Conservation (phyloP, 2,329 filamentous ascomycete genomes). For the Samsoniella hepiali region DNA sequence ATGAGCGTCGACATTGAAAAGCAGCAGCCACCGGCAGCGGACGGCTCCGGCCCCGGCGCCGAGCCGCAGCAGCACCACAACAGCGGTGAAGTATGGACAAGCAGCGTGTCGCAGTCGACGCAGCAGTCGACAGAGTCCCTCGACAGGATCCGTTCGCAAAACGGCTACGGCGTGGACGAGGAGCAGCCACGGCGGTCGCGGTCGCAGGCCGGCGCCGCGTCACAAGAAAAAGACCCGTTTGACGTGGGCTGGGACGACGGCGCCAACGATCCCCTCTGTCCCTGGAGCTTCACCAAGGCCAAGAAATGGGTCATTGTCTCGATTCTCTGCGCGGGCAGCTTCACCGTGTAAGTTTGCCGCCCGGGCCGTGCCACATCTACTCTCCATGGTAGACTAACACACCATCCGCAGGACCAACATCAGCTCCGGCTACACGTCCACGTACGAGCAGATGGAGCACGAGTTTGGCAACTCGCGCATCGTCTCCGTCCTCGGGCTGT, state of each 20-base stretch:
- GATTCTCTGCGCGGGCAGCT: conserved; percentile 69
- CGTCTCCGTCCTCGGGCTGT: conserved; percentile 76
- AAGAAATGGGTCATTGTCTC: conserved; percentile 77
- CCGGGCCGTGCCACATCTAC: neutral
- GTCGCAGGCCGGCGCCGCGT: neutral
- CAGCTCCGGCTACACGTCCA: conserved; percentile 84
- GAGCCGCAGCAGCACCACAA: neutral
- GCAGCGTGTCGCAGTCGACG: conserved; percentile 8
- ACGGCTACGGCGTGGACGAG: conserved; percentile 43
- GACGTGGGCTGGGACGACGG: conserved; percentile 72
- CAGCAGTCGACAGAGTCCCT: conserved; percentile 24
- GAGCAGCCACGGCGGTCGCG: conserved; percentile 20
- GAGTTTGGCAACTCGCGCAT: conserved; percentile 71
- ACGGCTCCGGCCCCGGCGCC: neutral
- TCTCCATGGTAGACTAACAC: conserved; percentile 18
- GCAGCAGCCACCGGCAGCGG: conserved; percentile 6
- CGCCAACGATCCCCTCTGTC: conserved; percentile 69
- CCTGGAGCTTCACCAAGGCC: conserved; percentile 61
- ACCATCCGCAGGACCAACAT: conserved; percentile 64
- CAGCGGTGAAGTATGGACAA: neutral
- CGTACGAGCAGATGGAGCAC: conserved; percentile 70
- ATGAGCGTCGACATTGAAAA: conserved; percentile 15
- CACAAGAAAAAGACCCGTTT: conserved; percentile 46
- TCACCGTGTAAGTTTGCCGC: conserved; percentile 70
- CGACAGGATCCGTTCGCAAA: conserved; percentile 38